Evolutionary conservation across 257 asterid genomes (phyloP).

Genomic region (Hygrophila difformis): DNA sequence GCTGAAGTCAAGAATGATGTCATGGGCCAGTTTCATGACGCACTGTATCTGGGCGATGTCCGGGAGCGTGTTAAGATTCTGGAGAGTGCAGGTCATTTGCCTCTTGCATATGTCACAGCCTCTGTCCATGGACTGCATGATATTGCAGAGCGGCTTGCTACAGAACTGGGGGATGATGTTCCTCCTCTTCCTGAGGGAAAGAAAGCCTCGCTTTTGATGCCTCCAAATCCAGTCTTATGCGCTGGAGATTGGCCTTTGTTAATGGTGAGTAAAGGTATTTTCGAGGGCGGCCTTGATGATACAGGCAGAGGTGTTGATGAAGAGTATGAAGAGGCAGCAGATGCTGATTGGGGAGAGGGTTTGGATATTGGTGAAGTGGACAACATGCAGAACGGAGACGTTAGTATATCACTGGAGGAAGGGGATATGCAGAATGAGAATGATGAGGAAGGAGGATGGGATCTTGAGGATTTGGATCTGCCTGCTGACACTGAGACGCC

Average conservation of each 20-base stretch:
- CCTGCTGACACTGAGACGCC: conserved; percentile 84
- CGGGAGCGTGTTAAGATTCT: conserved; percentile 79
- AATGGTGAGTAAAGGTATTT: conserved; percentile 78
- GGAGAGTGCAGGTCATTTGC: conserved; percentile 74
- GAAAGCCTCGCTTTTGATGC: conserved; percentile 19
- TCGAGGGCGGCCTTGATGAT: conserved; percentile 72
- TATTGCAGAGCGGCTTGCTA: conserved; percentile 41
- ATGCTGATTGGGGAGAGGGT: conserved; percentile 64
- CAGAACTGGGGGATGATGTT: conserved; percentile 53
- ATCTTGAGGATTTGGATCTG: conserved; percentile 85
- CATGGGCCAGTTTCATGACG: conserved; percentile 94
- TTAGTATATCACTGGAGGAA: conserved; percentile 29
- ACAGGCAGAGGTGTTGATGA: conserved; percentile 32
- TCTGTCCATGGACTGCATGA: conserved; percentile 66
- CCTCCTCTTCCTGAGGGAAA: conserved; percentile 44
- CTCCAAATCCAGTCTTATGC: conserved; percentile 46
- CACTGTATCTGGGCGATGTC: conserved; percentile 81
- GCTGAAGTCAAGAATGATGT: conserved; percentile 88
- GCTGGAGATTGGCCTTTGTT: conserved; percentile 94
- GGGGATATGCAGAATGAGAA: conserved; percentile 41
- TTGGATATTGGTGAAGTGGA: conserved; percentile 63
- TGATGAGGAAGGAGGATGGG: conserved; percentile 91
- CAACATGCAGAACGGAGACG: conserved; percentile 43
- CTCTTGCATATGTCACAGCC: conserved; percentile 76
- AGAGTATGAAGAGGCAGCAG: conserved; percentile 56